phyloP scores from a whole-genome alignment of 73 alveolate genomes.

The Paramecium bursaria region DNA sequence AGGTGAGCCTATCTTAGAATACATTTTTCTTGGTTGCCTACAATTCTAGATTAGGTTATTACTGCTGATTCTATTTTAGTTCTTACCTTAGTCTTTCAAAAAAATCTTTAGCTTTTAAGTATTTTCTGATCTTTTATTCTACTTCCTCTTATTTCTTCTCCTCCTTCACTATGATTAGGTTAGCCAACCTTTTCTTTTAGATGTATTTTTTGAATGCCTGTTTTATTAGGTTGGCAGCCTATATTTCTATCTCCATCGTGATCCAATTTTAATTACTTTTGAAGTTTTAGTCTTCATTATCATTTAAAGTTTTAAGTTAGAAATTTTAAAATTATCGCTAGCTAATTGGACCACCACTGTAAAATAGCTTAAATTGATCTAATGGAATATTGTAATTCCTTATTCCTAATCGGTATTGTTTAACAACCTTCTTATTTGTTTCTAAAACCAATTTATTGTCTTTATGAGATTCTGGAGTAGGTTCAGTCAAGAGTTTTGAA shows the following conservation, averaged over 20 bases:
- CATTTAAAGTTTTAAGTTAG: not conserved
- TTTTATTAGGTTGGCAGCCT: conserved; percentile 41
- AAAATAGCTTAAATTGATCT: not conserved
- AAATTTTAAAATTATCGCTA: conserved; percentile 2
- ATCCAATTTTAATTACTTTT: conserved; percentile 50
- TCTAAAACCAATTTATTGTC: not conserved
- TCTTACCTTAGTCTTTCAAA: conserved; percentile 40
- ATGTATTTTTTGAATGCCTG: conserved; percentile 10
- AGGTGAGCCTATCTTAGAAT: not conserved
- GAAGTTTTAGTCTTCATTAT: not conserved
- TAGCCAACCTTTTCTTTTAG: conserved; percentile 12
- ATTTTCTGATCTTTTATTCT: conserved; percentile 30
- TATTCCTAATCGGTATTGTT: conserved; percentile 33
- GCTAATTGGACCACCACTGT: conserved; percentile 32
- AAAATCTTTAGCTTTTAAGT: conserved; percentile 30
- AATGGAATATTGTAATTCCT: conserved; percentile 35
- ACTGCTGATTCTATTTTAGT: conserved; percentile 4
- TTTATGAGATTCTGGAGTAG: conserved; percentile 46
- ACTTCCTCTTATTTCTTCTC: conserved; percentile 17
- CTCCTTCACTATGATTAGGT: conserved; percentile 1
- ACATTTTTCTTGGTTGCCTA: not conserved
- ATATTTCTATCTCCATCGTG: conserved; percentile 28
- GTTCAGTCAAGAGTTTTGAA: conserved; percentile 24
- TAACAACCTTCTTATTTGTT: not conserved
- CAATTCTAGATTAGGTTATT: not conserved